Conservation (phyloP, 257 asterid species). For the Solanum virginianum region DNA sequence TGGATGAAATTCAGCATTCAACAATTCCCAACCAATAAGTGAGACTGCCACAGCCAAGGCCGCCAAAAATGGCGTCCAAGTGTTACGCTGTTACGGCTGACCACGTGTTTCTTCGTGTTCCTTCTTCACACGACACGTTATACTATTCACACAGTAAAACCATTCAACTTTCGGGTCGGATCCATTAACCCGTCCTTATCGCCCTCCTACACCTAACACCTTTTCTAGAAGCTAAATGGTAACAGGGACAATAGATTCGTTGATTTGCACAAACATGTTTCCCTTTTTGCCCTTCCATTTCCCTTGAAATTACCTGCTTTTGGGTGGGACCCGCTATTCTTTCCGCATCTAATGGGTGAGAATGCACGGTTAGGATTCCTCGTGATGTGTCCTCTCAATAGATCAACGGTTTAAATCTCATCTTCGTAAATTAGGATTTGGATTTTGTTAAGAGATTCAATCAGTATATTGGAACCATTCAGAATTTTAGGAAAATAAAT, state of each 20-base stretch:
- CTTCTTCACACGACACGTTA: constrained; percentile 2
- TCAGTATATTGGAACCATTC: neutral
- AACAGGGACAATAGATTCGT: neutral
- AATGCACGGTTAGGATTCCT: neutral
- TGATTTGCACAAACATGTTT: neutral
- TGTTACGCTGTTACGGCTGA: constrained; percentile 12
- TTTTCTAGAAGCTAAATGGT: neutral
- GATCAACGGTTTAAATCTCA: neutral
- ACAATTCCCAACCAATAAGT: neutral
- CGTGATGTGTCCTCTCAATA: neutral
- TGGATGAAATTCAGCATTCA: neutral
- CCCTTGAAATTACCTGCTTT: neutral
- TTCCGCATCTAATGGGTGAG: neutral
- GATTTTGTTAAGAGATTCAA: neutral
- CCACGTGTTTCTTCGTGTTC: constrained; percentile 13
- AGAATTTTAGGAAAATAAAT: neutral
- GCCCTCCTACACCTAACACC: neutral
- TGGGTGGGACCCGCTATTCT: neutral
- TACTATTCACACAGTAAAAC: neutral
- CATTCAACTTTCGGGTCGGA: neutral
- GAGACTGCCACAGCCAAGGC: neutral
- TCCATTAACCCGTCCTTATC: neutral
- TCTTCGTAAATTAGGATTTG: neutral
- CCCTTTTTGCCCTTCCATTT: neutral
- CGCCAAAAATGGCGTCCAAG: neutral